phyloP scores from a whole-genome alignment of 2,329 filamentous ascomycete species.

The Penicillium sp. region DNA sequence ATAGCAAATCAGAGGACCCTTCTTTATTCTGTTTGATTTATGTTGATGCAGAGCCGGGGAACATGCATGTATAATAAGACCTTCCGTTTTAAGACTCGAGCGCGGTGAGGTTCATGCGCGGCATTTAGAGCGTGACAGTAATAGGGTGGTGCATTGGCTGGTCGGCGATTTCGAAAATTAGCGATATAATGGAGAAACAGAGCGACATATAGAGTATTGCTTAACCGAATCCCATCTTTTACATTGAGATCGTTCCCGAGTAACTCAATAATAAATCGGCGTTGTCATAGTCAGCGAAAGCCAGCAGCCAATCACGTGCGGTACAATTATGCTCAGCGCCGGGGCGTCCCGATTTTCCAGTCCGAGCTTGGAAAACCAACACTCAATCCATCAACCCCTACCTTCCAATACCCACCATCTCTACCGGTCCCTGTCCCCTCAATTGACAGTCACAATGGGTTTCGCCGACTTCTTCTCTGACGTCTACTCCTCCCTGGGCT shows the following conservation, averaged over 20 bases:
- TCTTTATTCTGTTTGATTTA: neutral
- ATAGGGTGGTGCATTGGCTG: neutral
- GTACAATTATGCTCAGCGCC: conserved; percentile 40
- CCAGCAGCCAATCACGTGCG: conserved; percentile 41
- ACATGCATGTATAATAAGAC: conserved; percentile 19
- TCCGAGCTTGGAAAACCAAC: conserved; percentile 39
- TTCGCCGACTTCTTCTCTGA: conserved; percentile 65
- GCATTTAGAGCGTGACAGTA: conserved; percentile 3
- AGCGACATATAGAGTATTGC: neutral
- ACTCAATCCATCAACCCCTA: conserved; percentile 31
- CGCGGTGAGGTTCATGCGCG: neutral
- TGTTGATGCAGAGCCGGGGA: neutral
- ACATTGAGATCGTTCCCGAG: neutral
- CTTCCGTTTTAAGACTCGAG: conserved; percentile 5
- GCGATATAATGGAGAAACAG: neutral
- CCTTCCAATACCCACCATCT: conserved; percentile 25
- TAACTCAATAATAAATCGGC: neutral
- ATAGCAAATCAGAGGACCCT: neutral
- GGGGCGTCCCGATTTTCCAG: conserved; percentile 44
- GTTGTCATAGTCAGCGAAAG: conserved; percentile 4
- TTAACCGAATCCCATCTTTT: neutral
- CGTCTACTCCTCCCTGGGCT: conserved; percentile 64
- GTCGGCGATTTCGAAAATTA: neutral
- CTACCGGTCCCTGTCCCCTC: conserved; percentile 25
- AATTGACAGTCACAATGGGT: conserved; percentile 55